Base-by-base conservation (phyloP, 163 green algal genomes). In the Chloromonas sp. region DNA sequence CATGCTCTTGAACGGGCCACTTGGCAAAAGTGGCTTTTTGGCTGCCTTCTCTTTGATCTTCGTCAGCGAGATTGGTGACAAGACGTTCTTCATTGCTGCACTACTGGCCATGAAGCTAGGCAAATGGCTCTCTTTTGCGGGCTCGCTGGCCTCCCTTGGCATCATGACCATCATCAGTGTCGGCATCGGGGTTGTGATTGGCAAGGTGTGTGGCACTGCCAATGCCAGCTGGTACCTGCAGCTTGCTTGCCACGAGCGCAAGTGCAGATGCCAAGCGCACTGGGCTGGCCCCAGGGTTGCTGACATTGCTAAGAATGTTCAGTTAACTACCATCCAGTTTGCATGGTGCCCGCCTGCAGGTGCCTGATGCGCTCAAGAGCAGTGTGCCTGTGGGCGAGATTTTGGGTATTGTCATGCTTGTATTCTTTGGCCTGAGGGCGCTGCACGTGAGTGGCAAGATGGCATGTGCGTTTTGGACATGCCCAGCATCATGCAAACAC, bases 141-240 rank as follows among this genome's bases (percentile, higher is more conserved):
- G 93, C 58, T 93, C 91, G 5, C 60, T 93, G 2, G 76, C 86
- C 1, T 92, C 94, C 0, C 91, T 97, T 8, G 74, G 84, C 0
- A 61, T 96, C 60, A 99, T 98, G 96, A 97, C 95, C 3, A 83
- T 97, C 79, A 96, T 99, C 84, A 96, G 91, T 13, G 96, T 98
- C 1, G 91, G 77, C 80, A 98, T 99, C 70, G 96, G 96, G 57
- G 88, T 88, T 2, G 81, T 94, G 8, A 98, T 97, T 87, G 92
- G 93, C 36, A 86, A 91, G 36, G 89, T 98, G 81, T 2, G 84
- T 15, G 1, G 58, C 14, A 70, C 66, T 0, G 36, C 1, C 3
- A 61, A 36, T 81, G 77, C 77, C 3, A 61, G 77, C 71, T 58
- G 71, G 71, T 78, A 2, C 71, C 71, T 78, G 2, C 13, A n/a